Evolutionary conservation across 176 grass and related monocot genomes (phyloP).

Genomic region (Canna indica): DNA sequence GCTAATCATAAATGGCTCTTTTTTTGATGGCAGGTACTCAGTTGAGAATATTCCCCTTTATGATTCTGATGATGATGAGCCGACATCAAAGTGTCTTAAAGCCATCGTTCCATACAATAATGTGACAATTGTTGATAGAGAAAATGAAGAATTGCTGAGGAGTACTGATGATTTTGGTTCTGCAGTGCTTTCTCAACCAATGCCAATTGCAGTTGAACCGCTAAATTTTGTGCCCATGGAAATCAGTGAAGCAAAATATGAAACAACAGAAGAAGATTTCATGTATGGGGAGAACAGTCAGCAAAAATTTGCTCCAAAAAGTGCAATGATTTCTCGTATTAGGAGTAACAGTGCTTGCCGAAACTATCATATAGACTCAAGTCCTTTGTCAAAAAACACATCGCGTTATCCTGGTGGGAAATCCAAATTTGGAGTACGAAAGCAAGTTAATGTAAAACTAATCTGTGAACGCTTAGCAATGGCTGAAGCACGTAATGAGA

Average conservation of each 20-base stretch:
- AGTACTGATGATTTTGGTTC: slow-evolving; percentile 21
- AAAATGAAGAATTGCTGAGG: slow-evolving; percentile 18
- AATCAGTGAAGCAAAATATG: slow-evolving; percentile 40
- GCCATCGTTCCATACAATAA: slow-evolving; percentile 37
- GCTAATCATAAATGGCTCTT: not conserved
- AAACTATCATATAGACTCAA: slow-evolving; percentile 31
- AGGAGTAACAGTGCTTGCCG: slow-evolving; percentile 33
- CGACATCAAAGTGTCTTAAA: slow-evolving; percentile 39
- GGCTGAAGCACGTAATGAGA: slow-evolving; percentile 58
- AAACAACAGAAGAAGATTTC: slow-evolving; percentile 24
- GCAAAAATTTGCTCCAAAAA: slow-evolving; percentile 32
- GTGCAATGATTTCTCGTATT: slow-evolving; percentile 27
- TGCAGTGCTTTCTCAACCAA: slow-evolving; percentile 18
- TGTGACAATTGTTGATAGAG: slow-evolving; percentile 9
- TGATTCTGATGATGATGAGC: slow-evolving; percentile 91
- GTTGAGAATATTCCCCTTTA: slow-evolving; percentile 97
- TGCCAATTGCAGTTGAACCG: slow-evolving; percentile 38
- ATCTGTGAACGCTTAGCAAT: slow-evolving; percentile 58
- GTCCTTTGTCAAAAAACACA: slow-evolving; percentile 19
- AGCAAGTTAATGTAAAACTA: slow-evolving; percentile 42
- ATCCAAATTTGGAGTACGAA: slow-evolving; percentile 43
- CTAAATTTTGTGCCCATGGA: slow-evolving; percentile 63
- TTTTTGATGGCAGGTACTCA: slow-evolving; percentile 57
- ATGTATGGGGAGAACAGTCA: slow-evolving; percentile 20
- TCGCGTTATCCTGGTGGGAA: slow-evolving; percentile 48